Conservation (phyloP, 2,329 filamentous ascomycete genomes). For the Neofusicoccum laricinum region DNA sequence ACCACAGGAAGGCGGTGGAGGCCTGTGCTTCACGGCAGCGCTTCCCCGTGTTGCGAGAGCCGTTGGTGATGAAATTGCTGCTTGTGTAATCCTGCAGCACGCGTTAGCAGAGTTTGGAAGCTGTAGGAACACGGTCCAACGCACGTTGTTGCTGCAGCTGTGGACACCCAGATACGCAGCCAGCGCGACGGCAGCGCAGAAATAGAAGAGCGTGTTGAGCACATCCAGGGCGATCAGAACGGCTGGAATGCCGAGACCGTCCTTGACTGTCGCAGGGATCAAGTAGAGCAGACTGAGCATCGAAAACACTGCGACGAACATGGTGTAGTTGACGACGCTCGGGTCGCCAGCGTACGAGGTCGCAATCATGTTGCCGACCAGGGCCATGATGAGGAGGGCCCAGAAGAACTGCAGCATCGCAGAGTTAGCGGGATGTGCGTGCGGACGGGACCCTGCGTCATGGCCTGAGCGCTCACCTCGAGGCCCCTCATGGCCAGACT, state of each 20-base stretch:
- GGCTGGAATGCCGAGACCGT: conserved; percentile 52
- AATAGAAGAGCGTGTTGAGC: conserved; percentile 63
- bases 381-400: conserved; percentile 58
- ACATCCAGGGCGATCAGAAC: conserved; percentile 57
- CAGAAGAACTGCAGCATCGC: conserved; percentile 52
- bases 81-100: conserved; percentile 38
- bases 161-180: conserved; percentile 66
- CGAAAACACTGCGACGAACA: conserved; percentile 66
- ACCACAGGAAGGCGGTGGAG: conserved; percentile 74
- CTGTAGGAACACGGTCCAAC: conserved; percentile 24
- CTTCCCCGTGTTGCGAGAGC: conserved; percentile 57
- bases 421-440: conserved; percentile 10
- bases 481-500: conserved; percentile 41
- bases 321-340: conserved; percentile 58
- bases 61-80: conserved; percentile 61
- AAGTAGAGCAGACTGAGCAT: conserved; percentile 67
- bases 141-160: conserved; percentile 62
- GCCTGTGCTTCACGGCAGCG: conserved; percentile 75
- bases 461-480: conserved; percentile 33
- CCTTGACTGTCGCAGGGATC: conserved; percentile 54
- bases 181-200: conserved; percentile 68
- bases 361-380: conserved; percentile 63
- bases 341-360: conserved; percentile 53
- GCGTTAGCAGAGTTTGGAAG: conserved; percentile 5
- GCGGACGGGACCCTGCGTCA: background rate